A percentile compares a stretch with the other conserved stretches of the same genome.
Conservation (phyloP, 1,139 yeast species). For the Yamadazyma spencermartinsiae region DNA sequence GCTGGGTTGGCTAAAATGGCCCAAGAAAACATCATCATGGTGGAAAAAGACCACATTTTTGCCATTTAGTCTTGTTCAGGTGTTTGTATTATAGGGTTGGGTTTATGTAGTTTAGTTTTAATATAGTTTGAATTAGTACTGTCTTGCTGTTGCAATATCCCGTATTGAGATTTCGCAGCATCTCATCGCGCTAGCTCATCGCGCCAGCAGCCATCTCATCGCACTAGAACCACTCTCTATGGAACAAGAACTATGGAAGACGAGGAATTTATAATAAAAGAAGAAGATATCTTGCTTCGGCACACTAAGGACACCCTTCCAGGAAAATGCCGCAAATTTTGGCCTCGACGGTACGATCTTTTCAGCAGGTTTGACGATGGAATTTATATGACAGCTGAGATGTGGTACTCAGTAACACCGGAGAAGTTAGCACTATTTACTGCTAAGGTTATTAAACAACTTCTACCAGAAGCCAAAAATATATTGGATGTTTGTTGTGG, state of each 20-base stretch:
- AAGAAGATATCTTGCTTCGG: conserved; percentile 36
- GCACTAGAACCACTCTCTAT: too few relatives aligned
- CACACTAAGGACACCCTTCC: conserved; percentile 46
- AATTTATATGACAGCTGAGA: conserved; percentile 66
- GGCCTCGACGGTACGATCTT: conserved; percentile 57
- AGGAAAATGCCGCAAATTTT: conserved; percentile 49
- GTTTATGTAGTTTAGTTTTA: background rate
- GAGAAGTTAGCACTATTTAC: conserved; percentile 67
- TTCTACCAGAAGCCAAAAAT: conserved; percentile 43
- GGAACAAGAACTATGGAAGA: background rate
- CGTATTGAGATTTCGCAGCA: too few relatives aligned
- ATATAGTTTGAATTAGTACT: background rate
- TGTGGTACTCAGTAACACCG: conserved; percentile 94
- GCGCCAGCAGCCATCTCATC: background rate
- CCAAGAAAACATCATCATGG: conserved; percentile 57
- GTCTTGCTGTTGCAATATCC: too few relatives aligned
- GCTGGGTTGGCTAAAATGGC: conserved; percentile 56
- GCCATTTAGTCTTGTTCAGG: too few relatives aligned
- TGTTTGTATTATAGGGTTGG: background rate
- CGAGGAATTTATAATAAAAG: conserved; percentile 8
- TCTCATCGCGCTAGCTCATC: too few relatives aligned
- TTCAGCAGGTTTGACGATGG: conserved; percentile 71
- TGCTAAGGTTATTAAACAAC: conserved; percentile 51
- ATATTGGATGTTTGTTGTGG: conserved; percentile 85
- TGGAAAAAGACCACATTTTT: conserved; percentile 64